phyloP scores from a whole-genome alignment of 306 rosid species.

The Gastrolobium bilobum region DNA sequence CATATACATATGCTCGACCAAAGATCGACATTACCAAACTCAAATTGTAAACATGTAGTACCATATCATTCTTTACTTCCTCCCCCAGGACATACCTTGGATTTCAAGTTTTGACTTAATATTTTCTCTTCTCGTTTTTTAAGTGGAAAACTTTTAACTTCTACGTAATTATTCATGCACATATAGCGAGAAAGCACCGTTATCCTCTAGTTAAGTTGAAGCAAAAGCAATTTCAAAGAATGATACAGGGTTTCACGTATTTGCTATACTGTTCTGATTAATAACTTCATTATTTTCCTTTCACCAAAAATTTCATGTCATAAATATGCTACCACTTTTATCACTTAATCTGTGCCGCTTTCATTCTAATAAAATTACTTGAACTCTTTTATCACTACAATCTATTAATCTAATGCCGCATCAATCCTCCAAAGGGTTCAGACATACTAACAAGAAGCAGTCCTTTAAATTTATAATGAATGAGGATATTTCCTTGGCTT shows the following conservation, averaged over 20 bases:
- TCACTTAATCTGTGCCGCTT: neutral
- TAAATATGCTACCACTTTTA: neutral
- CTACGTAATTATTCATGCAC: conserved; percentile 21
- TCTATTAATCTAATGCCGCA: neutral
- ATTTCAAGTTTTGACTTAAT: conserved; percentile 47
- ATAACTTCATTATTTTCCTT: neutral
- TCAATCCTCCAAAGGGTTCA: neutral
- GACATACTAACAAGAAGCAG: no score
- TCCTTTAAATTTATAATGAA: no score
- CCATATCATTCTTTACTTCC: conserved; percentile 17
- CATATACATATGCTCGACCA: conserved; percentile 70
- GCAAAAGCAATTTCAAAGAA: conserved; percentile 22
- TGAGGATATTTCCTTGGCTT: no score
- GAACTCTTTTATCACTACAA: neutral
- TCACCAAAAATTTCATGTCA: neutral
- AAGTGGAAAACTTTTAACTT: conserved; percentile 24
- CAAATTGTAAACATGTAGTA: conserved; percentile 63
- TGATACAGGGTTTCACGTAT: neutral
- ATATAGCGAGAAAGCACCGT: conserved; percentile 16
- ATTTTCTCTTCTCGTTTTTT: neutral
- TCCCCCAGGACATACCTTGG: conserved; percentile 11
- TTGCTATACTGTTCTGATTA: neutral
- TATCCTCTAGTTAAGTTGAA: conserved; percentile 12
- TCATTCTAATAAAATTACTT: neutral
- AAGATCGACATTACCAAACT: conserved; percentile 83